Conservation (phyloP, 2,329 filamentous ascomycete genomes). For the Phialocephala subalpina region DNA sequence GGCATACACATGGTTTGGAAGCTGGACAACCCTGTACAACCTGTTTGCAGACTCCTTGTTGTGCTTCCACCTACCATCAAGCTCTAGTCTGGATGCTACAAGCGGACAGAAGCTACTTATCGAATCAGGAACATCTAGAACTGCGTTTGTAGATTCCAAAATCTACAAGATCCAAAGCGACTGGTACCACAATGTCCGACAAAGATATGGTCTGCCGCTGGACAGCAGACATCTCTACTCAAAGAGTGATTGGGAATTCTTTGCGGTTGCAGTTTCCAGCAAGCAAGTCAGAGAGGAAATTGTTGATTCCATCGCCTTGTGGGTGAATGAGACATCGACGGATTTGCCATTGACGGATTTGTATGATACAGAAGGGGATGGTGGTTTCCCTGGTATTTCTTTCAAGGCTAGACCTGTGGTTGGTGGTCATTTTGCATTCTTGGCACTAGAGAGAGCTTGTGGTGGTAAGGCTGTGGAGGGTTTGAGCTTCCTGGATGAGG, state of each 20-base stretch:
- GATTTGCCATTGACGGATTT: conserved; percentile 83
- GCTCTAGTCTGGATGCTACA: conserved; percentile 31
- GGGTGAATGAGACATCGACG: conserved; percentile 85
- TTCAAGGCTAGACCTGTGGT: conserved; percentile 88
- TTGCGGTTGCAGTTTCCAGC: conserved; percentile 81
- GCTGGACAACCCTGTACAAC: conserved; percentile 78
- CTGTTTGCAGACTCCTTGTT: conserved; percentile 76
- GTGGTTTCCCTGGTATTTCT: conserved; percentile 75
- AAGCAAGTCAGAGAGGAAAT: conserved; percentile 74
- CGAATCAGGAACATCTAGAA: conserved; percentile 39
- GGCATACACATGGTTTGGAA: conserved; percentile 77
- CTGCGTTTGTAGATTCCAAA: conserved; percentile 73
- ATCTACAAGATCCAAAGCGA: conserved; percentile 82
- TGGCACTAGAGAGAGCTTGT: conserved; percentile 84
- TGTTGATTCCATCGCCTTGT: conserved; percentile 75
- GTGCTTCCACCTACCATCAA: conserved; percentile 72
- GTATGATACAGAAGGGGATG: conserved; percentile 80
- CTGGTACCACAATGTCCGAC: conserved; percentile 82
- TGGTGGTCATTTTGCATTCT: conserved; percentile 85
- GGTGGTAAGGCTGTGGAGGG: conserved; percentile 70
- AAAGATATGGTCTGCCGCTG: conserved; percentile 83
- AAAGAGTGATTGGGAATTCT: conserved; percentile 93
- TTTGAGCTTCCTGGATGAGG: conserved; percentile 58
- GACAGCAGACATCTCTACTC: conserved; percentile 85
- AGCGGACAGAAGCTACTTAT: conserved; percentile 39